Evolutionary conservation across 371 early-diverging fungal genomes (phyloP).

Genomic region (Actinomortierella wolfii): DNA sequence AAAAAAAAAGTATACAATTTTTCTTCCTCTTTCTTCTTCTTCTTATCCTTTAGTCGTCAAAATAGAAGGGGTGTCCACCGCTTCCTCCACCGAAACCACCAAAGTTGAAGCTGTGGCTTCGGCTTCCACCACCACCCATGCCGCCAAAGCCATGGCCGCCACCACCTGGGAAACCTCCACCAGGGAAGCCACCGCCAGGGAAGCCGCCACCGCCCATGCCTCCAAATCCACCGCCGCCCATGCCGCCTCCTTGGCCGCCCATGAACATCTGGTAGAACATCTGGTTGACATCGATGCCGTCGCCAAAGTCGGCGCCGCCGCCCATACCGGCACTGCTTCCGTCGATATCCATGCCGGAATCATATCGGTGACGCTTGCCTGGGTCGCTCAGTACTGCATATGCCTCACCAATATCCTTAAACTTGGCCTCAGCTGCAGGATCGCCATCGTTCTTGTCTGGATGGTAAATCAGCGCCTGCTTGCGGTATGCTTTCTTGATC

Average conservation of each 20-base stretch:
- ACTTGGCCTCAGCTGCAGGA: conserved; percentile 72
- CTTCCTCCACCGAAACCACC: conserved; percentile 2
- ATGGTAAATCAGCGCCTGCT: conserved; percentile 81
- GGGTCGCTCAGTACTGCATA: conserved; percentile 80
- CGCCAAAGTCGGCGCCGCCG: conserved; percentile 55
- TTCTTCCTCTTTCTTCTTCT: conserved; percentile 23
- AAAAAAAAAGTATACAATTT: too few species aligned
- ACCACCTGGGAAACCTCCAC: conserved; percentile 49
- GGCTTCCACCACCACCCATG: conserved; percentile 1
- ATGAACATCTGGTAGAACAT: conserved; percentile 71
- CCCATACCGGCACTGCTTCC: conserved; percentile 57
- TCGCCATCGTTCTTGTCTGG: conserved; percentile 71
- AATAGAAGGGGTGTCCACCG: too few species aligned
- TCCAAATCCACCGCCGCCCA: conserved; percentile 43
- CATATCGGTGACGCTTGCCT: conserved; percentile 79
- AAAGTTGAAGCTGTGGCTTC: not conserved
- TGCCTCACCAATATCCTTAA: conserved; percentile 86
- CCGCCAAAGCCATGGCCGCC: conserved; percentile 33
- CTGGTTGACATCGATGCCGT: conserved; percentile 63
- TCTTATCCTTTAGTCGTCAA: too few species aligned
- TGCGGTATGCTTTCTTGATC: conserved; percentile 94
- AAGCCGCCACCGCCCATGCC: conserved; percentile 39
- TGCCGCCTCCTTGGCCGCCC: conserved; percentile 48
- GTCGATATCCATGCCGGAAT: conserved; percentile 80
- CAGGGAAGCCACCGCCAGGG: conserved; percentile 42